Base-by-base conservation (phyloP, 768 basidiomycete species). In the Asterophora parasitica region DNA sequence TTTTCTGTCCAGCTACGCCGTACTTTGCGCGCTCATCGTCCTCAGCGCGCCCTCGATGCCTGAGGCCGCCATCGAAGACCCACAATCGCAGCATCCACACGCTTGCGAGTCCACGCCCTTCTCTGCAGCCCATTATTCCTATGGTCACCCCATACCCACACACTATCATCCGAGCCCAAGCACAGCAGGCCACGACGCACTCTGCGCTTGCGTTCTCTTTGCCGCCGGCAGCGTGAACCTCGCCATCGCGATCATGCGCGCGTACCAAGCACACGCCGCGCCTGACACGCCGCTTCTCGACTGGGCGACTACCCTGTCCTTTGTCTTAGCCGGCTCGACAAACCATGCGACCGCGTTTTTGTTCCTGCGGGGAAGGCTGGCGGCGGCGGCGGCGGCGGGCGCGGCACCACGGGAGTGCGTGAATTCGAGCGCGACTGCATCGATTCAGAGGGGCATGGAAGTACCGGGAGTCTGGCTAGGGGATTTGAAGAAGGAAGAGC, bases 141-240 rank as follows among this genome's bases (percentile, higher is more conserved):
- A 23, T 23, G 23, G 3, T 23, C 23, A 23, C 23, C 23, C 3
- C 23, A 23, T 23, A 6, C 23, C 23, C 23, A 23, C 23, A 6
- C 23, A 23, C 23, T 23, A 23, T 23, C 3, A 23, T 6, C 3
- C 17, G 16, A 17, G 4, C 42, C 46, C 17, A 37, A 19, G 13
- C 44, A 26, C 7, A 15, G 37, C 37, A 9, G 28, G 40, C 5
- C 36, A 46, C 30, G 54, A 55, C 33, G 49, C 46, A 4, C 30
- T 58, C 20, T 46, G 51, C 43, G 51, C 57, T 4, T 42, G 48
- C 38, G 41, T 53, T 16, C 51, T 53, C n/a, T 44, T 55, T 13
- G 41, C 43, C 30, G 34, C 51, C 10, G 54, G 54, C 16, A 36
- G 44, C 26, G 36, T 58, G n/a, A 55, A 58, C 34, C 33, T 55